phyloP scores from a whole-genome alignment of 352 stramenopile species.

The Pythium biforme region DNA sequence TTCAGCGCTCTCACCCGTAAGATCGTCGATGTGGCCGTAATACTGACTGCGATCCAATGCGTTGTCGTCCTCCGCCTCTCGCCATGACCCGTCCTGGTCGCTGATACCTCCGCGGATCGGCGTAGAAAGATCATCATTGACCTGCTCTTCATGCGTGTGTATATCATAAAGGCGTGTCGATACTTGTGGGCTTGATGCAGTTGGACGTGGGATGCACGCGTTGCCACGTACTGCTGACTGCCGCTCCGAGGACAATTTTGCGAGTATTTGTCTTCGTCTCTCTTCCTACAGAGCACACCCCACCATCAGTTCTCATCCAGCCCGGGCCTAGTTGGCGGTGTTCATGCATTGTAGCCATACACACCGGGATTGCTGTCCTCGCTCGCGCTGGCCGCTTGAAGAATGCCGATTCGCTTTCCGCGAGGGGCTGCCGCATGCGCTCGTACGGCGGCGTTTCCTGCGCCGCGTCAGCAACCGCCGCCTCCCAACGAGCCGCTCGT shows the following conservation, averaged over 20 bases:
- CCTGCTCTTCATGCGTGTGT: too few species aligned
- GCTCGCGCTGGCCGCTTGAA: slow-evolving; percentile 8
- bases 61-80: too few species aligned
- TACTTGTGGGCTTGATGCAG: background rate
- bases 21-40: background rate
- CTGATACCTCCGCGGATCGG: too few species aligned
- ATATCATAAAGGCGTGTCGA: too few species aligned
- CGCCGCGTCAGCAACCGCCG: background rate
- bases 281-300: slow-evolving; percentile 39
- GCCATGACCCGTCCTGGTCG: too few species aligned
- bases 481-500: background rate
- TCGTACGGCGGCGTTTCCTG: slow-evolving; percentile 12
- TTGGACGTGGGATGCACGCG: background rate
- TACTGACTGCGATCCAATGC: slow-evolving; percentile 1
- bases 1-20: background rate
- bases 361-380: slow-evolving; percentile 8
- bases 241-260: slow-evolving; percentile 59
- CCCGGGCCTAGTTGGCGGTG: too few species aligned
- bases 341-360: too few species aligned
- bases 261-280: slow-evolving; percentile 56
- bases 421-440: slow-evolving; percentile 2
- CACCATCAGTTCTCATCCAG: background rate
- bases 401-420: background rate
- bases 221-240: slow-evolving; percentile 34
- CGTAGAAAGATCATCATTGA: too few species aligned